Base-by-base conservation (phyloP, 352 stramenopile genomes). In the Thalassiosira hispida region DNA sequence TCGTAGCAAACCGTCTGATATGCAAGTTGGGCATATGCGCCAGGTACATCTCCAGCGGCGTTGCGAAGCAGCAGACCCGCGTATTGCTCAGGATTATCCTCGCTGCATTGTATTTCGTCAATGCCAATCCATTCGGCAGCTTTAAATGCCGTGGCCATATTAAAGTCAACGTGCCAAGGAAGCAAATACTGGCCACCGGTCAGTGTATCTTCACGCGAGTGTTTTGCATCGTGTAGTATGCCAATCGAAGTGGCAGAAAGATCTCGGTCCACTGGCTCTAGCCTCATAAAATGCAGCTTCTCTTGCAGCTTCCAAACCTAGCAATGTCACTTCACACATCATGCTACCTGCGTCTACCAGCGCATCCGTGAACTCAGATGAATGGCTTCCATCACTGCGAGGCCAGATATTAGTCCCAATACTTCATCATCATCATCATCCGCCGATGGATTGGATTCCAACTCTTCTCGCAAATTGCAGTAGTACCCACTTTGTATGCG, bases 151-250 rank as follows among this genome's bases (percentile, higher is more conserved):
- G 57, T 66, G 44, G 57, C 57, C 25, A 53, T 23, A 27, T 66
- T 66, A 18, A 66, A 66, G n/a, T 66, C 57, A 16, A 66, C 16
- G 25, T 66, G 57, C 57, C 57, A 66, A 8, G 57, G 57, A 20
- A 66, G 57, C 22, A n/a, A 46, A 16, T 66, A 66, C 5, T 40
- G 31, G 31, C 31, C 31, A 9, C 31, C 31, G 8, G 31, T 38
- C 3, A 38, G 31, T 38, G 31, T 38, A 38, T 38, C 31, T 8
- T 38, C 31, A 38, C 31, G 31, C 3, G 3, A 9, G 8, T 38
- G 31, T 9, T 38, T 38, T 3, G 31, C 31, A 8, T 38, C 31
- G 8, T n/a, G n/a, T 38, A 38, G 8, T 38, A 38, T 8, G 31
- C 8, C 3, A 38, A 8, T 9, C 31, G 31, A 8, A 3, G 8